phyloP scores from a whole-genome alignment of 177 flowering plant genomes.

The Vitis hybrid region DNA sequence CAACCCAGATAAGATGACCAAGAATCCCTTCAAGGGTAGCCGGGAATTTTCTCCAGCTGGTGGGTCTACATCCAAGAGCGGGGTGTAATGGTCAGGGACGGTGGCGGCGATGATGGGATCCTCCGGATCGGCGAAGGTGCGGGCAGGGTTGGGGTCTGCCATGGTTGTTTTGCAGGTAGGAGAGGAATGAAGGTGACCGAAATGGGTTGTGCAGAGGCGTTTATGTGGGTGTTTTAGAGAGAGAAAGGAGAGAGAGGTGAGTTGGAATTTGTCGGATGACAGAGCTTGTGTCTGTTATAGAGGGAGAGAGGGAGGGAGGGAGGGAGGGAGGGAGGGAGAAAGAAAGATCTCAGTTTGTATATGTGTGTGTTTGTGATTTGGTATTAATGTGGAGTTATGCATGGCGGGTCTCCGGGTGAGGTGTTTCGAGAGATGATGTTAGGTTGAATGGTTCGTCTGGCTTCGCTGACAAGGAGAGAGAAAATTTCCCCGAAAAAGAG shows the following conservation, averaged over 20 bases:
- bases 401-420: too few species aligned
- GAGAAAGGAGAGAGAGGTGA: neutral
- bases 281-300: neutral
- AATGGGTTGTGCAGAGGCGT: neutral
- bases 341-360: too few species aligned
- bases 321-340: too few species aligned
- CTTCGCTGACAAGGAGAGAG: too few species aligned
- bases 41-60: neutral
- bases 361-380: too few species aligned
- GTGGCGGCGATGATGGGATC: constrained; percentile 2
- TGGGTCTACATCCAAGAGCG: constrained; percentile 12
- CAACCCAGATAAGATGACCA: constrained; percentile 15
- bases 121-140: neutral
- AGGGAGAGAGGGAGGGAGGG: neutral
- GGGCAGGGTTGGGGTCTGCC: neutral
- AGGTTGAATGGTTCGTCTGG: too few species aligned
- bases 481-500: too few species aligned
- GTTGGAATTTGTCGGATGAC: neutral
- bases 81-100: neutral
- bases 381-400: too few species aligned
- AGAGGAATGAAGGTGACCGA: neutral
- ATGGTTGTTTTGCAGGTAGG: neutral
- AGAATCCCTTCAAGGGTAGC: neutral
- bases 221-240: neutral
- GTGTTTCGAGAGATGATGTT: too few species aligned